phyloP scores from a whole-genome alignment of 1,139 yeast species.

The Geotrichum candidum region DNA sequence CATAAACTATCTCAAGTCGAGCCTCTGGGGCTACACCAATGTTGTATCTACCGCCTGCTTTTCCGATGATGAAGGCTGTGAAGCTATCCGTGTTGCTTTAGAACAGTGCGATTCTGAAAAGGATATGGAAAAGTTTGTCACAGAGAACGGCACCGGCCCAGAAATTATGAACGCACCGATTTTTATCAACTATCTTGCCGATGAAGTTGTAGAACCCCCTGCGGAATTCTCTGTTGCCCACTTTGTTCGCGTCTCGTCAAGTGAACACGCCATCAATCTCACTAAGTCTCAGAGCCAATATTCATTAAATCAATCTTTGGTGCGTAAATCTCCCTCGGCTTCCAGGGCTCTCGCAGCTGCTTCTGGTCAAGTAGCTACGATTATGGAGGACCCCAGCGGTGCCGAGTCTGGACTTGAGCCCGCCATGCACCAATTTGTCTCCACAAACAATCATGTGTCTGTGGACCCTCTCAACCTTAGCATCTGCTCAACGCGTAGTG shows the following conservation, averaged over 20 bases:
- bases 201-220: not conserved
- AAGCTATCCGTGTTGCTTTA: slow-evolving; percentile 56
- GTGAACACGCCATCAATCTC: not conserved
- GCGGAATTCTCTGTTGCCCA: not conserved
- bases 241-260: not conserved
- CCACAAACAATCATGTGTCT: not conserved
- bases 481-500: not conserved
- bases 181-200: slow-evolving; percentile 42
- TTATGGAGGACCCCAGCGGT: not conserved
- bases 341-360: not conserved
- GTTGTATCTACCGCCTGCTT: slow-evolving; percentile 71
- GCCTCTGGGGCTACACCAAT: slow-evolving; percentile 79
- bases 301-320: not conserved
- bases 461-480: not conserved
- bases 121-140: slow-evolving; percentile 55
- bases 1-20: slow-evolving; percentile 65
- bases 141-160: slow-evolving; percentile 60
- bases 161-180: slow-evolving; percentile 53
- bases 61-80: slow-evolving; percentile 69
- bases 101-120: slow-evolving; percentile 60
- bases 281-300: not conserved
- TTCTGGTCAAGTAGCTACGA: not conserved
- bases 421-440: not conserved
- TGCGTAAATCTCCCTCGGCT: not conserved
- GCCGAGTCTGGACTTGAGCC: not conserved